phyloP scores from a whole-genome alignment of 495 filamentous ascomycete species.

The Daldinia decipiens region DNA sequence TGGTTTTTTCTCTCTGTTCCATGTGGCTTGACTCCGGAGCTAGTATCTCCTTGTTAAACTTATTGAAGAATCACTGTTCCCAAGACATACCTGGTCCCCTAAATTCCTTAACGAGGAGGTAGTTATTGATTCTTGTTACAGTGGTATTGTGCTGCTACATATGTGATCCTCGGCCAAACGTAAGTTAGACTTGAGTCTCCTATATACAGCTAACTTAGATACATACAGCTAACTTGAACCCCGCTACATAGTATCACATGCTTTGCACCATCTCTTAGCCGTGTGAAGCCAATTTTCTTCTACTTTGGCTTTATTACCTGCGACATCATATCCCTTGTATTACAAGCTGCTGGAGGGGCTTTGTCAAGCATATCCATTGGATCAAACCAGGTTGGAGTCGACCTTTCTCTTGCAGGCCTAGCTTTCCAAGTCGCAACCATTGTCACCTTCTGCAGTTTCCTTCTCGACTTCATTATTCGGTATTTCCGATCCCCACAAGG shows the following conservation, averaged over 20 bases:
- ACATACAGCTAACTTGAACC: neutral
- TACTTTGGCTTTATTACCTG: neutral
- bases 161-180: constrained; percentile 2
- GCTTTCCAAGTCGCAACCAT: neutral
- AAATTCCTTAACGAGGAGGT: too few relatives aligned
- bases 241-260: neutral
- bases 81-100: too few relatives aligned
- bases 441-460: neutral
- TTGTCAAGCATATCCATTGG: neutral
- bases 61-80: too few relatives aligned
- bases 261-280: neutral
- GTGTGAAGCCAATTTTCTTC: neutral
- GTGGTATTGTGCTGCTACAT: constrained; percentile 1
- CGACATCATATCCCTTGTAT: neutral
- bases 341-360: neutral
- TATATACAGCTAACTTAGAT: too few relatives aligned
- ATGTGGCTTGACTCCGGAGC: too few relatives aligned
- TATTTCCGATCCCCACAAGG: neutral
- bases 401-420: neutral
- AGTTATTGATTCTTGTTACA: too few relatives aligned
- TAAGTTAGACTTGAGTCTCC: neutral
- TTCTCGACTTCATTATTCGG: constrained; percentile 1
- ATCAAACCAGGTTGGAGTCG: neutral
- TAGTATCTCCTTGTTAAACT: too few relatives aligned
- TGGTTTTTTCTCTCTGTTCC: too few relatives aligned